phyloP scores from a whole-genome alignment of 176 grass and related monocot species.

The Eleusine indica region DNA sequence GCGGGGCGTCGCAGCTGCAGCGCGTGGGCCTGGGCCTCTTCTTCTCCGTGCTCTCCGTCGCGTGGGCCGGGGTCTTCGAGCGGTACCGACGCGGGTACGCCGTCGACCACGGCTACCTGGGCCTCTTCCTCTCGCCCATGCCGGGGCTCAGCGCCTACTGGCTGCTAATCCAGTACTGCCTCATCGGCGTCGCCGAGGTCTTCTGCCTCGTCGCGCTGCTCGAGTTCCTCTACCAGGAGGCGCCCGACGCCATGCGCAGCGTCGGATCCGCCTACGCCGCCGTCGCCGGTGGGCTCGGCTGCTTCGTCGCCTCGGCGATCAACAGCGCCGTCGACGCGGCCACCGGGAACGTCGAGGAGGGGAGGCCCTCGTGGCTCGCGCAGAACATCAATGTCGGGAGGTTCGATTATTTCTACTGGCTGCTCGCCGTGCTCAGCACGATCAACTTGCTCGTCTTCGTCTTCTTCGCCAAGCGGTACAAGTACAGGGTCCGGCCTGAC shows the following conservation, averaged over 20 bases:
- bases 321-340: constrained; percentile 76
- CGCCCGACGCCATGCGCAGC: constrained; percentile 97
- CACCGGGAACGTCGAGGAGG: constrained; percentile 50
- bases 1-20: constrained; percentile 90
- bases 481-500: constrained; percentile 53
- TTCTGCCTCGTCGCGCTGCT: constrained; percentile 84
- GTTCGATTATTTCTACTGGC: constrained; percentile 93
- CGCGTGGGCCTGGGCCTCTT: constrained; percentile 74
- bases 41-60: constrained; percentile 78
- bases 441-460: constrained; percentile 74
- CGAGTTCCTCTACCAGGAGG: constrained; percentile 97
- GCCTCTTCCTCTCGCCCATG: constrained; percentile 71
- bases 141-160: constrained; percentile 87
- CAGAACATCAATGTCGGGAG: constrained; percentile 86
- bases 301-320: constrained; percentile 74
- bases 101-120: constrained; percentile 59
- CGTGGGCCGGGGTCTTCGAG: constrained; percentile 81
- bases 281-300: constrained; percentile 84
- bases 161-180: constrained; percentile 94
- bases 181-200: constrained; percentile 94
- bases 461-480: constrained; percentile 67
- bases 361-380: constrained; percentile 65
- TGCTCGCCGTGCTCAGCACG: constrained; percentile 67
- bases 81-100: constrained; percentile 79
- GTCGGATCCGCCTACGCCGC: constrained; percentile 79